These are phyloP conservation scores for Russula dissimulans DNA, from an alignment of 768 basidiomycete genomes.

Conservation along the genomic window DNA sequence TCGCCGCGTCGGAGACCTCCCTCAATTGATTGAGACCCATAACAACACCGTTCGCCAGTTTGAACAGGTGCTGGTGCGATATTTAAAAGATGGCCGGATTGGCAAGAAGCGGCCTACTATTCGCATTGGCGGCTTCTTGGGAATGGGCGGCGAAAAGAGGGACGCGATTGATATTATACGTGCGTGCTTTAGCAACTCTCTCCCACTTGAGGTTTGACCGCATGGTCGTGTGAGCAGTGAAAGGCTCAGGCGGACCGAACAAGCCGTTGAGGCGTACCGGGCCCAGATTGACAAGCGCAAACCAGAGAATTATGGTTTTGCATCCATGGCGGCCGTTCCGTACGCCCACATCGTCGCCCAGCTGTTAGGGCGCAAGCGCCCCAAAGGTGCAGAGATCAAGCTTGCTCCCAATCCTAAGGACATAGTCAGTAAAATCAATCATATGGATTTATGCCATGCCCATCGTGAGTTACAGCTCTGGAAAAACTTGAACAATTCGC, in stretches of 20 bases:
- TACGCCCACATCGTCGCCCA: slow-evolving; percentile 83
- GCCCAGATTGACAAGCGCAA: slow-evolving; percentile 61
- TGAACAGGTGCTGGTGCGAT: slow-evolving; percentile 81
- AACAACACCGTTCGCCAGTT: slow-evolving; percentile 92
- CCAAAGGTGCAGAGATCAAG: slow-evolving; percentile 60
- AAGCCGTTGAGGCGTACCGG: slow-evolving; percentile 64
- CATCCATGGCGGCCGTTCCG: slow-evolving; percentile 79
- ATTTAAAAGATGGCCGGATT: slow-evolving; percentile 75
- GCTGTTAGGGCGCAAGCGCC: slow-evolving; percentile 54
- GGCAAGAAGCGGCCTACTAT: slow-evolving; percentile 77
- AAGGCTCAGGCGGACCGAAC: slow-evolving; percentile 54
- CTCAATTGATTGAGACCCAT: slow-evolving; percentile 85
- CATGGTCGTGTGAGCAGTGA: slow-evolving; percentile 24
- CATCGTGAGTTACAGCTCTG: slow-evolving; percentile 51
- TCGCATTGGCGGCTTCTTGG: slow-evolving; percentile 67
- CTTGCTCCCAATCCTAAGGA: slow-evolving; percentile 87
- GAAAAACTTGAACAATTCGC: slow-evolving; percentile 75
- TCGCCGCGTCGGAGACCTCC: slow-evolving; percentile 77
- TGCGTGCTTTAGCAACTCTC: slow-evolving; percentile 31
- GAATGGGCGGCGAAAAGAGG: slow-evolving; percentile 73
- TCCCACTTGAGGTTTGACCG: background rate
- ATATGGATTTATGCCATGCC: background rate
- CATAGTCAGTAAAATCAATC: slow-evolving; percentile 42
- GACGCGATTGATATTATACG: slow-evolving; percentile 94
- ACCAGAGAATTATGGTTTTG: slow-evolving; percentile 88